Percentiles rank a stretch among this genome's conserved stretches.
These are phyloP conservation scores for Trametes cinnabarina DNA, from an alignment of 768 basidiomycete genomes.

Conservation along the genomic window DNA sequence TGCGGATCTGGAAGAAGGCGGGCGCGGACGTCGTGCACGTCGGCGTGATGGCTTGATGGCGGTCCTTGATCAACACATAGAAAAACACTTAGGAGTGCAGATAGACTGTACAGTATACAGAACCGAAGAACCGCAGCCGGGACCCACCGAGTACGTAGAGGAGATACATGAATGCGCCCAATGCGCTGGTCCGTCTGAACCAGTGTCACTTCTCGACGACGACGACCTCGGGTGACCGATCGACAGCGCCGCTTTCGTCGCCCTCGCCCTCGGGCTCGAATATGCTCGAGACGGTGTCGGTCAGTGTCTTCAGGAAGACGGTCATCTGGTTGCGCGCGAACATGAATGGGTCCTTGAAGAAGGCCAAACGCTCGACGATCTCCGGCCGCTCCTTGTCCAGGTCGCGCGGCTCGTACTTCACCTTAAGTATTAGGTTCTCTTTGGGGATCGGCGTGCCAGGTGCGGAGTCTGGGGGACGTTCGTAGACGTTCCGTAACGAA, in stretches of 20 bases:
- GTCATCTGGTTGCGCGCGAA: constrained; percentile 67
- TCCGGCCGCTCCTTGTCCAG: constrained; percentile 60
- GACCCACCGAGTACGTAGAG: neutral
- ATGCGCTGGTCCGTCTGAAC: neutral
- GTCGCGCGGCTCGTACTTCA: constrained; percentile 61
- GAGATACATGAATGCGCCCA: neutral
- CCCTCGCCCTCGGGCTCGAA: constrained; percentile 31
- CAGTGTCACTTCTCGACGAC: constrained; percentile 27
- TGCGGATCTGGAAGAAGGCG: constrained; percentile 57
- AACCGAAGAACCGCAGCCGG: neutral
- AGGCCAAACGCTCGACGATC: constrained; percentile 58
- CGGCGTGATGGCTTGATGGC: neutral
- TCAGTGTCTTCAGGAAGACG: constrained; percentile 63
- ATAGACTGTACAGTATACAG: neutral
- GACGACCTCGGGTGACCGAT: constrained; percentile 26
- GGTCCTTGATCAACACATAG: no score
- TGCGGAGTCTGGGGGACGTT: neutral
- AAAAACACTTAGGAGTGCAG: neutral
- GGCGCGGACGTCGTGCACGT: constrained; percentile 30
- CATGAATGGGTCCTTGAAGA: constrained; percentile 62
- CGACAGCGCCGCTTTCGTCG: constrained; percentile 30
- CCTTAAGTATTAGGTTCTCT: constrained; percentile 43
- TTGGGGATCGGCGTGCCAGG: constrained; percentile 4
- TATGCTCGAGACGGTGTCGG: constrained; percentile 45
- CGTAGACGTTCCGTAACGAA: constrained; percentile 24